Conservation (phyloP, 2,329 filamentous ascomycete genomes). For the Colletotrichum graminicola region DNA sequence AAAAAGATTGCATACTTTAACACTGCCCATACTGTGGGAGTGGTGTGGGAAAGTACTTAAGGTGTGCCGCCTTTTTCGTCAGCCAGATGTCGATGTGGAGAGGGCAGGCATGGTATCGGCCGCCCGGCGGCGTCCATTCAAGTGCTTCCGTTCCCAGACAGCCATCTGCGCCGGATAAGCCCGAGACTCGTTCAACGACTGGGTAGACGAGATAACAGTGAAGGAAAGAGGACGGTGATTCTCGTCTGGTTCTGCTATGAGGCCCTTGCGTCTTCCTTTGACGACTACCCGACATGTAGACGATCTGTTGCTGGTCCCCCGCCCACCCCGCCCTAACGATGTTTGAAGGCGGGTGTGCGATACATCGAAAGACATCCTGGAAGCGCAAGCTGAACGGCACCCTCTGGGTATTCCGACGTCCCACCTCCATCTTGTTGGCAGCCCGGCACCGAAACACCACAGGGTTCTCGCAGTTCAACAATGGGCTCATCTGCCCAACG, state of each 20-base stretch:
- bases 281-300: not conserved
- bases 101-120: constrained; percentile 5
- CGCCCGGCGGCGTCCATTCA: constrained; percentile 5
- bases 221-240: constrained; percentile 3
- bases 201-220: not conserved
- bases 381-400: not conserved
- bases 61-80: too few species aligned
- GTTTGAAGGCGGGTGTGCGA: constrained; percentile 9
- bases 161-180: not conserved
- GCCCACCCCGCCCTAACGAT: constrained; percentile 14
- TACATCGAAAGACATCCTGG: constrained; percentile 2
- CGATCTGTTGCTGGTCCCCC: constrained; percentile 30
- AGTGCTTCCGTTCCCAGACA: not conserved
- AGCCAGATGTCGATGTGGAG: not conserved
- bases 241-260: constrained; percentile 16
- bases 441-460: not conserved
- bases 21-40: too few species aligned
- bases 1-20: too few species aligned
- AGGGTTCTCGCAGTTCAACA: constrained; percentile 1
- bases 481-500: constrained; percentile 5
- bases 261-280: constrained; percentile 21
- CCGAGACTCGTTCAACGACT: not conserved
- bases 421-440: not conserved
- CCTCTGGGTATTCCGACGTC: not conserved
- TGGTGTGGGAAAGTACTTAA: too few species aligned